Evolutionary conservation across 192 early-diverging fungal species (phyloP), one percentile per base, ranked within the genome.

Genomic region (Neocallimastix lanati): DNA sequence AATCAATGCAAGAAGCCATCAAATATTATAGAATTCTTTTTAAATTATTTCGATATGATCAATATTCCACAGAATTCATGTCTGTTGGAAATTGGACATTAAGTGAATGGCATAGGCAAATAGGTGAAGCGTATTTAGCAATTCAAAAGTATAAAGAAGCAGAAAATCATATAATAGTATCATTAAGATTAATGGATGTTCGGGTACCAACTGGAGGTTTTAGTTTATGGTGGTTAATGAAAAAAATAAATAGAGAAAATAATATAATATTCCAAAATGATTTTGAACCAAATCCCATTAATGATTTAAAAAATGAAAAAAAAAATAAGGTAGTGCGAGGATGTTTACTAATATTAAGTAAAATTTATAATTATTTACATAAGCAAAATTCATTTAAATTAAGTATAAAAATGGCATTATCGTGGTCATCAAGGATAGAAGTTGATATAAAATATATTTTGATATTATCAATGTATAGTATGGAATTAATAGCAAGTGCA

Each of bases 11-110:
- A 14, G 87, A 88, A 16, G 81, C 84, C 0, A 83, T 86, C 29
- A 89, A 88, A 81, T 83, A 89, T 78, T 88, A 87, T 80, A 81
- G 78, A 29, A 40, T 77, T 15, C 77, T 88, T 12, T 78, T 87
- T 16, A 78, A 86, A 28, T 9, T 27, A n/a, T 67, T 67, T 67
- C 76, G 76, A 36, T 77, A 78, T 33, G 28, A 76, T 28, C 78
- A 83, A 78, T 76, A 50, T 29, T 67, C 50, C 2, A 67, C 5
- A 0, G 25, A n/a, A n/a, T 4, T 67, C 5, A n/a, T 25, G 1
- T 18, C 50, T 1, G 25, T 67, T 36, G 79, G 28, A 80, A 78
- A 28, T 76, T 80, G 28, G 78, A 82, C 35, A 16, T 81, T 30
- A 79, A 87, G 5, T 80, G 77, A 16, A 67, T 88, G 87, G 87